Evolutionary conservation across 2,329 filamentous ascomycete genomes (phyloP).

Genomic region (Simplicillium aogashimaense): DNA sequence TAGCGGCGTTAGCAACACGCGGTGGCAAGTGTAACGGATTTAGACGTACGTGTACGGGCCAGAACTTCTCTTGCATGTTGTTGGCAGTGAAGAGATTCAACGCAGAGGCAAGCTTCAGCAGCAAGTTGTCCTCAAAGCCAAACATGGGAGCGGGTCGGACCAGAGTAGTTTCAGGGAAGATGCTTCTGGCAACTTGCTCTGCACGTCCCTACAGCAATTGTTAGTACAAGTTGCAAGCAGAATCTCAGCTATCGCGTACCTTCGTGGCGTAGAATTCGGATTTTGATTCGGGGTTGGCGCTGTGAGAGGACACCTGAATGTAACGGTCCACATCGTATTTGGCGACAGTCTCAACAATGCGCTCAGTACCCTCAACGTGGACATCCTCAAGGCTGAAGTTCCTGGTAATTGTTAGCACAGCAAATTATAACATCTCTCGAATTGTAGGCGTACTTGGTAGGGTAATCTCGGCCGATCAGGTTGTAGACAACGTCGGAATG

Average conservation of each 20-base stretch:
- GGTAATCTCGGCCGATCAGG: constrained; percentile 85
- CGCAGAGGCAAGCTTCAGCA: constrained; percentile 72
- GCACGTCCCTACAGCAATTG: constrained; percentile 50
- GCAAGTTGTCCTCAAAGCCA: constrained; percentile 86
- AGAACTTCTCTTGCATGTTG: constrained; percentile 83
- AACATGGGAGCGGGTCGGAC: constrained; percentile 91
- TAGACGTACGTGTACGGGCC: constrained; percentile 74
- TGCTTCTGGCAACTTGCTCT: constrained; percentile 73
- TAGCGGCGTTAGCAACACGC: neutral
- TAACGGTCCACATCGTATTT: constrained; percentile 98
- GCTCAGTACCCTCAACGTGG: constrained; percentile 82
- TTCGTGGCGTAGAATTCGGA: constrained; percentile 92
- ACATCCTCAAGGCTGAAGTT: constrained; percentile 93
- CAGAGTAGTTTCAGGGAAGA: constrained; percentile 95
- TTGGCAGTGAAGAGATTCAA: constrained; percentile 84
- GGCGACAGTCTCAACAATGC: constrained; percentile 86
- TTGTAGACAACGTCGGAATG: constrained; percentile 99
- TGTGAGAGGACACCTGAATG: constrained; percentile 94
- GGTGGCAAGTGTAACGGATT: neutral
- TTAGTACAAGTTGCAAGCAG: constrained; percentile 8
- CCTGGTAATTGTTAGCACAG: constrained; percentile 36
- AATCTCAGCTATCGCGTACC: constrained; percentile 29
- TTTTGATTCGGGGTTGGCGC: constrained; percentile 67
- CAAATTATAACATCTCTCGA: constrained; percentile 10
- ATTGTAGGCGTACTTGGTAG: constrained; percentile 64